These are phyloP conservation scores for Colletotrichum truncatum DNA, from an alignment of 2,329 filamentous ascomycete genomes.

Conservation along the genomic window DNA sequence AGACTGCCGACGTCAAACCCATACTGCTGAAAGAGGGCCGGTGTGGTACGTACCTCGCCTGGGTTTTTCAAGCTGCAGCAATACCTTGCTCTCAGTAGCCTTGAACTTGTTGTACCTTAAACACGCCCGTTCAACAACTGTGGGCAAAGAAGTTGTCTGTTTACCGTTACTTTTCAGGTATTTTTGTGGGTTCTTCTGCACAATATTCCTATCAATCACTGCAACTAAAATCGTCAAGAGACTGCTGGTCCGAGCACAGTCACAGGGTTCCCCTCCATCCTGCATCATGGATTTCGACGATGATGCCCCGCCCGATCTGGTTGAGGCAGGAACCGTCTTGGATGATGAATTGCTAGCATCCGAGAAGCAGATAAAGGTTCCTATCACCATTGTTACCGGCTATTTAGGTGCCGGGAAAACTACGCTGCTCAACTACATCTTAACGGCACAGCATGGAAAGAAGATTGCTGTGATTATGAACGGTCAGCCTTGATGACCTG, in stretches of 20 bases:
- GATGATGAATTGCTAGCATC: slow-evolving; percentile 47
- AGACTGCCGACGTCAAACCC: slow-evolving; percentile 22
- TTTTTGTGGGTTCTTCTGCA: no score
- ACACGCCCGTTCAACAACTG: neutral
- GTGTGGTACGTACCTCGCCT: slow-evolving; percentile 8
- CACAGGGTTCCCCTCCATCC: slow-evolving; percentile 25
- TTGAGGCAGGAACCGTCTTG: slow-evolving; percentile 52
- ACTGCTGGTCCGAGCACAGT: slow-evolving; percentile 20
- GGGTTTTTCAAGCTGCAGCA: neutral
- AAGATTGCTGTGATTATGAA: slow-evolving; percentile 98
- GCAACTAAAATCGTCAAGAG: neutral
- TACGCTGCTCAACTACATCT: slow-evolving; percentile 93
- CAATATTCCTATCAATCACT: no score
- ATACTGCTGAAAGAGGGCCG: neutral
- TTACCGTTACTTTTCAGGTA: no score
- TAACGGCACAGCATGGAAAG: slow-evolving; percentile 95
- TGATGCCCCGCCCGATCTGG: slow-evolving; percentile 73
- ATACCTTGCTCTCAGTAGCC: neutral
- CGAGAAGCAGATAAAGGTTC: slow-evolving; percentile 72
- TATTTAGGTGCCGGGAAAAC: slow-evolving; percentile 97
- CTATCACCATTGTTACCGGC: slow-evolving; percentile 87
- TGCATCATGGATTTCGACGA: slow-evolving; percentile 70
- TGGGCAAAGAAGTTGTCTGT: neutral
- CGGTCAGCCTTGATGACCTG: slow-evolving; percentile 55
- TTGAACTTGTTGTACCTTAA: neutral